Evolutionary conservation across 192 early-diverging fungal species (phyloP).

Genomic region (Umbelopsis sp.): DNA sequence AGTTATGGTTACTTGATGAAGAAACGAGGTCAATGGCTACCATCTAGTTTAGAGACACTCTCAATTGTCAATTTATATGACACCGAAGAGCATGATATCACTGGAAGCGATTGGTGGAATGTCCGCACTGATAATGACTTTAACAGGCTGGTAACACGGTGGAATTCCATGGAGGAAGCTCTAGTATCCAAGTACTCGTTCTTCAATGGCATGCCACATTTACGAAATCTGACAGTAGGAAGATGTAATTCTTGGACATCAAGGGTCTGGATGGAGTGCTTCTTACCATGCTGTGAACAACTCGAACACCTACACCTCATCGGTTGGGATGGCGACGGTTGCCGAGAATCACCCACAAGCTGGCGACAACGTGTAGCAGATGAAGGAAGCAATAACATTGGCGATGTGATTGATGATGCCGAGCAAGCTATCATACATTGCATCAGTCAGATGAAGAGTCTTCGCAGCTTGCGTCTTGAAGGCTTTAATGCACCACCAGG

Average conservation of each 20-base stretch:
- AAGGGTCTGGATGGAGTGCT: constrained; percentile 14
- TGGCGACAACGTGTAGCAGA: constrained; percentile 2
- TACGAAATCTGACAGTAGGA: constrained; percentile 4
- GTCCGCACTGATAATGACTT: constrained; percentile 9
- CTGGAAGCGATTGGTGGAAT: background rate
- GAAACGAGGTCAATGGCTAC: background rate
- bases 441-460: background rate
- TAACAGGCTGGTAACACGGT: background rate
- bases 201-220: background rate
- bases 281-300: background rate
- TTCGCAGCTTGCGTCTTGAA: background rate
- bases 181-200: background rate
- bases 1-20: constrained; percentile 9
- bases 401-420: background rate
- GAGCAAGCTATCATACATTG: background rate
- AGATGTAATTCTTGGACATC: constrained; percentile 15
- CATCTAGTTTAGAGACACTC: background rate
- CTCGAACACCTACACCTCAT: constrained; percentile 11
- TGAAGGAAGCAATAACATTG: background rate
- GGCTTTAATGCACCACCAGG: background rate
- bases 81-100: constrained; percentile 7
- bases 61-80: constrained; percentile 5
- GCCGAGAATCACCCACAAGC: background rate
- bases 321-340: constrained; percentile 9
- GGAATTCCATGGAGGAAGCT: constrained; percentile 2